These are phyloP conservation scores for Xylariales sp. DNA, from an alignment of 2,329 filamentous ascomycete species.

Conservation along the genomic window DNA sequence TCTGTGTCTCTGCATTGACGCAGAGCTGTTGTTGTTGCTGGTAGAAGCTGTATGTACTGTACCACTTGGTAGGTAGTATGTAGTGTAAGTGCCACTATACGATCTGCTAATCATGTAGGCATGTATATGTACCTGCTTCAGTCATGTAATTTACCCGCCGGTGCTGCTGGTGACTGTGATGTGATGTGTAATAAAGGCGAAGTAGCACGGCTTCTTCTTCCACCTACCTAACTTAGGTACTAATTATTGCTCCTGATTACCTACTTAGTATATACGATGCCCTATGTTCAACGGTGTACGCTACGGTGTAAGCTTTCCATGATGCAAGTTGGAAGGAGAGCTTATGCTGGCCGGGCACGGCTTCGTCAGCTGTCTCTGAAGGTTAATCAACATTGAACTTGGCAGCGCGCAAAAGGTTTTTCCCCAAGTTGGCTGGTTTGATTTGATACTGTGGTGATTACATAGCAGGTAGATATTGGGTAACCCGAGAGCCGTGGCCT, in stretches of 20 bases:
- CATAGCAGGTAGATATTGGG: background rate
- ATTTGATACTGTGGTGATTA: too few species aligned
- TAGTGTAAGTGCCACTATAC: too few species aligned
- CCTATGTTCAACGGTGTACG: background rate
- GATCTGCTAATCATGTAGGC: too few species aligned
- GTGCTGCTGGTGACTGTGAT: constrained; percentile 3
- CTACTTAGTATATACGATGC: background rate
- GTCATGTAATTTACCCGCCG: constrained; percentile 6
- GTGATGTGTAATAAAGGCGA: constrained; percentile 4
- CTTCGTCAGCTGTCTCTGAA: background rate
- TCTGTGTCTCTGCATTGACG: too few species aligned
- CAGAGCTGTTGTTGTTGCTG: too few species aligned
- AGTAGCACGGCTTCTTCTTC: constrained; percentile 1
- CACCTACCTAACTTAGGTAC: background rate
- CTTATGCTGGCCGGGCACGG: background rate
- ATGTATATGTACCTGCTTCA: too few species aligned
- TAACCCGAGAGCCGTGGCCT: background rate
- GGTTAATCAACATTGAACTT: constrained; percentile 12
- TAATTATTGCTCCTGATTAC: constrained; percentile 2
- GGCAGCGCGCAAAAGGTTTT: background rate
- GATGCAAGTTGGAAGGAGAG: constrained; percentile 9
- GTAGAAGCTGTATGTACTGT: too few species aligned
- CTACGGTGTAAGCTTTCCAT: background rate
- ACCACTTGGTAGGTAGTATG: too few species aligned
- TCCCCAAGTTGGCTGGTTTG: too few species aligned